A percentile compares a stretch with the other conserved stretches of the same genome.
Evolutionary conservation across 2,329 filamentous ascomycete genomes (phyloP).

Genomic region (Cylindrodendrum hubeiense): DNA sequence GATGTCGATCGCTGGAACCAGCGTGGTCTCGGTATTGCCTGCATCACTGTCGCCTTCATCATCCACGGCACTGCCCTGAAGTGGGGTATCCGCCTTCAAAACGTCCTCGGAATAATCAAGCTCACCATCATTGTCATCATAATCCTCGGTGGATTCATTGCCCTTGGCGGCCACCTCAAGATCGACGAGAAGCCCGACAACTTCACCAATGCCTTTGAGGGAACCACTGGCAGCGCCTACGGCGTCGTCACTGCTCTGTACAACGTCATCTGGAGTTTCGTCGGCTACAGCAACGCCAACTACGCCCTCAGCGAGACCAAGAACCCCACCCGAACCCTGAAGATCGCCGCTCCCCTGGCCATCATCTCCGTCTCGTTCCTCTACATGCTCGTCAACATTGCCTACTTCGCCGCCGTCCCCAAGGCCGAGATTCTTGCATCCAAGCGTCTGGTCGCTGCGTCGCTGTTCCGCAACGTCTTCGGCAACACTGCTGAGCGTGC

Average conservation of each 20-base stretch:
- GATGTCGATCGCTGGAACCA: conserved; percentile 76
- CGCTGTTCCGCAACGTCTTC: conserved; percentile 69
- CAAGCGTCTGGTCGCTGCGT: conserved; percentile 65
- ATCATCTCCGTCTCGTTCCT: conserved; percentile 69
- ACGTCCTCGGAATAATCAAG: conserved; percentile 75
- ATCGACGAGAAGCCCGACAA: conserved; percentile 71
- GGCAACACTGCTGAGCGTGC: conserved; percentile 67
- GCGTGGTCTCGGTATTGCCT: conserved; percentile 74
- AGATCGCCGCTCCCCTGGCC: conserved; percentile 73
- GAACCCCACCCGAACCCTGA: conserved; percentile 74
- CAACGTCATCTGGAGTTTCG: conserved; percentile 79
- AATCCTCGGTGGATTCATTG: conserved; percentile 71
- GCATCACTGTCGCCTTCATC: conserved; percentile 73
- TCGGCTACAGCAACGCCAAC: conserved; percentile 77
- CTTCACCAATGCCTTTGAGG: conserved; percentile 73
- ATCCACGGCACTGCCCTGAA: conserved; percentile 74
- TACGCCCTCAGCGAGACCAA: conserved; percentile 75
- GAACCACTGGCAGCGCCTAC: conserved; percentile 75
- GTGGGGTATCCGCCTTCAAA: conserved; percentile 77
- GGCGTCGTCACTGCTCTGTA: conserved; percentile 77
- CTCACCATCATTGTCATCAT: conserved; percentile 75
- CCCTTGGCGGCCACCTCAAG: conserved; percentile 71
- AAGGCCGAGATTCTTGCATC: conserved; percentile 65
- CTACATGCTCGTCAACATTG: conserved; percentile 76
- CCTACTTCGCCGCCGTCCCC: conserved; percentile 72